A percentile compares a stretch with the other conserved stretches of the same genome.
Conservation (phyloP, 441 rosid species). For the Populus hybrid region DNA sequence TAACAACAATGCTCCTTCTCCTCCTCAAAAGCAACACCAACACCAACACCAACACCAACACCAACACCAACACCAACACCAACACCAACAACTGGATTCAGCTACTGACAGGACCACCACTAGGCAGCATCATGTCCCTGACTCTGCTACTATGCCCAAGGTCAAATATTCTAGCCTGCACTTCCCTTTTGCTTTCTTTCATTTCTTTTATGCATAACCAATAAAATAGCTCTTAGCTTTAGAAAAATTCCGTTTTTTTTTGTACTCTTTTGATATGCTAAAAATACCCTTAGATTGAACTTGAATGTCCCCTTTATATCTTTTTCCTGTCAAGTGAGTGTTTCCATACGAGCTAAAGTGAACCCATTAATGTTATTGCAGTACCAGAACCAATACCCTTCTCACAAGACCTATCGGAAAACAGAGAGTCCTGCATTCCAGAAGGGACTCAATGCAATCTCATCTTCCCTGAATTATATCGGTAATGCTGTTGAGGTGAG, state of each 20-base stretch:
- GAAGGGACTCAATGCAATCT: slow-evolving; percentile 64
- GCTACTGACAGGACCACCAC: slow-evolving; percentile 19
- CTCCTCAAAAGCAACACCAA: background rate
- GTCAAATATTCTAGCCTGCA: background rate
- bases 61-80: too few species aligned
- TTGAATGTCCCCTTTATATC: background rate
- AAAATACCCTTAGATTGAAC: background rate
- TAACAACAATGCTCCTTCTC: slow-evolving; percentile 15
- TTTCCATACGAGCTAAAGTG: background rate
- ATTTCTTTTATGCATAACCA: background rate
- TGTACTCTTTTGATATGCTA: background rate
- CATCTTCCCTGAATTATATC: slow-evolving; percentile 79
- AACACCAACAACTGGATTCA: slow-evolving; percentile 26
- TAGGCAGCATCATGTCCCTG: slow-evolving; percentile 17
- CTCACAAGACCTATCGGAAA: slow-evolving; percentile 38
- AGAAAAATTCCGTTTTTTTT: background rate
- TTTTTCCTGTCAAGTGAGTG: background rate
- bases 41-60: too few species aligned
- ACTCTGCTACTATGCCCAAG: slow-evolving; percentile 1
- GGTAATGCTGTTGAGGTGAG: slow-evolving; percentile 82
- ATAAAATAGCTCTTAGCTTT: background rate
- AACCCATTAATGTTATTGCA: slow-evolving; percentile 9
- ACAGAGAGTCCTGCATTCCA: slow-evolving; percentile 60
- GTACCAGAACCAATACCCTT: slow-evolving; percentile 33
- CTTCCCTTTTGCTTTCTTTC: background rate